Base-by-base conservation (phyloP, 2,329 filamentous ascomycete species). In the Trichophyton rubrum region DNA sequence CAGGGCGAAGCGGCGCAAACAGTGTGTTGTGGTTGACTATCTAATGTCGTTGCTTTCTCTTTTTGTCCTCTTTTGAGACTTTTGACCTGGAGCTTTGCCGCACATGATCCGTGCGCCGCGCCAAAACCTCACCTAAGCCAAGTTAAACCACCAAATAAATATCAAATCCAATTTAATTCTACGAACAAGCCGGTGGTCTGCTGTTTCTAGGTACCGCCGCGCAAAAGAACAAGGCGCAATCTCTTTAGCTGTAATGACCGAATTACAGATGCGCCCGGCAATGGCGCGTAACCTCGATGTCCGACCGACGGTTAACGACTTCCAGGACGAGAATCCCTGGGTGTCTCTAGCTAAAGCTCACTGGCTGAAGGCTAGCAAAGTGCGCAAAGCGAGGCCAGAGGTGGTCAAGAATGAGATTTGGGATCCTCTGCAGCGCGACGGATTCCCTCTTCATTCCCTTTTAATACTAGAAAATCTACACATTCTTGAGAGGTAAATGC, bases 391-490 rank as follows among this genome's bases (percentile, higher is more conserved):
- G 74, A 92, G 89, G 67, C 79, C 80, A 58, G 87, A 95, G 64
- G 84, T 95, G 55, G 76, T 99, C 69, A 95, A 95, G 77, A 83
- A 84, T 67, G 85, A 89, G 69, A 85, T 99, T 61, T 99, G 92
- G 90, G 89, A 95, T 73, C 81, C 85, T 60, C 77, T 99, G 67
- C 90, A 96, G 74, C 85, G 85, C 65, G 88, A 90, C 60, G 81
- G 83, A 60, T 97, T 96, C 70, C 79, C 83, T 38, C 84, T 87
- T 72, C 87, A 85, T 71, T 87, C 87, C 3, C 80, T 99, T 22
- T 78, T 95, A 65, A 82, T 89, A 27, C 80, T 99, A 60, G 93
- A 99, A 75, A 92, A 90, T 67, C 75, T 97, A 67, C 93, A 96
- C 76, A 85, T 91, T 47, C 76, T 99, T 62, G 93, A 99, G 73